Conservation (phyloP, 192 early-diverging fungal species). For the Rhizophlyctis rosea region DNA sequence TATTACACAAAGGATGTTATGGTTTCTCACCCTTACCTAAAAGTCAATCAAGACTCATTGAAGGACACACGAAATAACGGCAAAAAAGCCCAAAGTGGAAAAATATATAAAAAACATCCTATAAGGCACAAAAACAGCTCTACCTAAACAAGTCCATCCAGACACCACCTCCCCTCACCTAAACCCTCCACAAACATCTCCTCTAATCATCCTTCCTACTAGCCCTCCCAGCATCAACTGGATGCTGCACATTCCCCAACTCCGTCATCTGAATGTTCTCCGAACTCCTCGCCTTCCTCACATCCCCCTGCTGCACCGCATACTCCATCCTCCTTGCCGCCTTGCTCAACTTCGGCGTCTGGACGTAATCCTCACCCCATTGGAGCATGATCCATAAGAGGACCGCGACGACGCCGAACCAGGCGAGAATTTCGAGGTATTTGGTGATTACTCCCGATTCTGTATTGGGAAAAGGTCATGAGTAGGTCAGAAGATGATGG, state of each 20-base stretch:
- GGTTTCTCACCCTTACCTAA: neutral
- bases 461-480: constrained; percentile 12
- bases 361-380: constrained; percentile 47
- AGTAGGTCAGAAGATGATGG: constrained; percentile 28
- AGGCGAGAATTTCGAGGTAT: constrained; percentile 21
- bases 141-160: neutral
- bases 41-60: neutral
- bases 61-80: too few species aligned
- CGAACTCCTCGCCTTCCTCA: neutral
- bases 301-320: neutral
- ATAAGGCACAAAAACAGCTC: too few species aligned
- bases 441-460: constrained; percentile 23
- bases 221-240: too few species aligned
- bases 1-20: neutral
- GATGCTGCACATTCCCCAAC: neutral
- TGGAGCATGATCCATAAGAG: constrained; percentile 26
- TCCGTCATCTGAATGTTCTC: neutral
- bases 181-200: neutral
- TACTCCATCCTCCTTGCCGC: neutral
- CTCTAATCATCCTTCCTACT: too few species aligned
- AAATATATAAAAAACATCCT: too few species aligned
- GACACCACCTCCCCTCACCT: neutral
- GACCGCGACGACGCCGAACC: constrained; percentile 12
- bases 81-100: too few species aligned
- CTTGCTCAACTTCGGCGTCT: constrained; percentile 30